Evolutionary conservation across 2,329 filamentous ascomycete species (phyloP).

Genomic region (Curvularia hawaiiensis): DNA sequence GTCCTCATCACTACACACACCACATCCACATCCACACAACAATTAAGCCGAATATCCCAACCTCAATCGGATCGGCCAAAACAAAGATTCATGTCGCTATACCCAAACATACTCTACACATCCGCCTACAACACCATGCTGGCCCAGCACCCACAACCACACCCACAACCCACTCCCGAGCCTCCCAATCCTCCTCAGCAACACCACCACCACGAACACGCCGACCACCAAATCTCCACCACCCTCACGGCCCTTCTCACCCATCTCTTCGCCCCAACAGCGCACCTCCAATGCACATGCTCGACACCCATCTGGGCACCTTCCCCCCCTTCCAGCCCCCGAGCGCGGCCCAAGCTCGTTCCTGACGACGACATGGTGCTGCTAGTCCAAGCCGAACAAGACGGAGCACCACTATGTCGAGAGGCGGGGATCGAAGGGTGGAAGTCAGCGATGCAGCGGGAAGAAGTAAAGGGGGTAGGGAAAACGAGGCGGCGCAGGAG

Average conservation of each 20-base stretch:
- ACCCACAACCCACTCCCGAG: neutral
- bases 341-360: slow-evolving; percentile 5
- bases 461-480: neutral
- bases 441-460: slow-evolving; percentile 13
- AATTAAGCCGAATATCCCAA: neutral
- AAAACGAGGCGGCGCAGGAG: slow-evolving; percentile 10
- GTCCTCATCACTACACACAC: neutral
- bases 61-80: neutral
- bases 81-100: slow-evolving; percentile 9
- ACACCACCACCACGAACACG: neutral
- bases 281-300: slow-evolving; percentile 20
- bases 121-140: slow-evolving; percentile 4
- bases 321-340: neutral
- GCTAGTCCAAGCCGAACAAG: slow-evolving; percentile 4
- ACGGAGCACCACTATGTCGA: slow-evolving; percentile 30
- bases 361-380: slow-evolving; percentile 22
- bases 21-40: neutral
- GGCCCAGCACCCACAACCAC: neutral
- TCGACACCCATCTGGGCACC: slow-evolving; percentile 8
- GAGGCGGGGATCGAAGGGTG: slow-evolving; percentile 29
- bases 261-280: slow-evolving; percentile 23
- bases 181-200: neutral
- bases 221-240: slow-evolving; percentile 17
- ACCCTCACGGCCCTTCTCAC: slow-evolving; percentile 20
- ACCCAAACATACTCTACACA: slow-evolving; percentile 12